Conservation (phyloP, 306 rosid genomes). For the Luffa acutangula region DNA sequence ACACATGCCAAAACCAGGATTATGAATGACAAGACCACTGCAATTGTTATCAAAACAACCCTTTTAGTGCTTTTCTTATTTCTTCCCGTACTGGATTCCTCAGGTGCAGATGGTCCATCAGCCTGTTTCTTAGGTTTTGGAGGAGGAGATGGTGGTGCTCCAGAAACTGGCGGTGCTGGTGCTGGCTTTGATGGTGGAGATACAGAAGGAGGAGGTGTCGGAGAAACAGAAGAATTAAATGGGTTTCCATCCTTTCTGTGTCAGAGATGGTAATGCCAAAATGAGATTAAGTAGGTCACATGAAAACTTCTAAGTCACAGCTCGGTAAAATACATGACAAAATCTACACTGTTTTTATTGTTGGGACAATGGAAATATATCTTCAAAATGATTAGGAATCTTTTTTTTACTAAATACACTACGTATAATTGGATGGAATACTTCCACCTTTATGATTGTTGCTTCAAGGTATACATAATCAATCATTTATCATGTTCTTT, state of each 20-base stretch:
- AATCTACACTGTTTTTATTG: background rate
- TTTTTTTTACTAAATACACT: background rate
- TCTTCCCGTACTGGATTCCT: constrained; percentile 43
- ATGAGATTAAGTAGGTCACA: constrained; percentile 8
- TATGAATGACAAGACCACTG: constrained; percentile 36
- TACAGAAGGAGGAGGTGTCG: constrained; percentile 39
- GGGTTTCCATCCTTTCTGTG: constrained; percentile 85
- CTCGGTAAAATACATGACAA: background rate
- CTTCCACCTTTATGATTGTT: background rate
- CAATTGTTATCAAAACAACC: constrained; percentile 70
- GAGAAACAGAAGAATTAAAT: constrained; percentile 47
- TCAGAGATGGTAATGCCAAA: constrained; percentile 13
- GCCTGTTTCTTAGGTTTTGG: constrained; percentile 27
- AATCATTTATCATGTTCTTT: background rate
- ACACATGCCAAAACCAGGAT: constrained; percentile 39
- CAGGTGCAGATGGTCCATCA: constrained; percentile 45
- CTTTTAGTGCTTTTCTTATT: constrained; percentile 33
- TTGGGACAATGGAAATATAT: background rate
- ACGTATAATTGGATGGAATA: background rate
- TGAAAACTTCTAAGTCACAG: background rate
- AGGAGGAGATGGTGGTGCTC: constrained; percentile 32
- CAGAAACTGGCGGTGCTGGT: constrained; percentile 30
- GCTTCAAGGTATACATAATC: no score
- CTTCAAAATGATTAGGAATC: background rate
- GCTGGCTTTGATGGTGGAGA: constrained; percentile 32